phyloP scores from a whole-genome alignment of 2,329 filamentous ascomycete genomes.

The Colletotrichum cereale region DNA sequence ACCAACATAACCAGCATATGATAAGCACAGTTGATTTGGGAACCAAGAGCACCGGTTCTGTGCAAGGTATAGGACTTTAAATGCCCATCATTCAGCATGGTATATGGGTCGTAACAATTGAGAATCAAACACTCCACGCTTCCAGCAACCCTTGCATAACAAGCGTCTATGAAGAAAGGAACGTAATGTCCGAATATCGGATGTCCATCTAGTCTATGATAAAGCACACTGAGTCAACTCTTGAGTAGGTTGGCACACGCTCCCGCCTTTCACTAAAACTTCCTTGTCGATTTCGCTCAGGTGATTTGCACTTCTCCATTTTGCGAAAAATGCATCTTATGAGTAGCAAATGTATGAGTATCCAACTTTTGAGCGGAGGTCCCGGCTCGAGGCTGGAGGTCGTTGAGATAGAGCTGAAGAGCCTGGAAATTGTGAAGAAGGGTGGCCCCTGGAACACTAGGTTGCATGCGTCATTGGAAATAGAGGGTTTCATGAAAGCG shows the following conservation, averaged over 20 bases:
- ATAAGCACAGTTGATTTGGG: not conserved
- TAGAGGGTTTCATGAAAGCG: not conserved
- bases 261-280: no score
- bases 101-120: no score
- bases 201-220: no score
- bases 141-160: no score
- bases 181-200: no score
- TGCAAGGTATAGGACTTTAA: not conserved
- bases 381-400: conserved; percentile 48
- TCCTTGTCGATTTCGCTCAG: no score
- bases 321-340: conserved; percentile 56
- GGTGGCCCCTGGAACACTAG: conserved; percentile 15
- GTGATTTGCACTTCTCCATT: conserved; percentile 46
- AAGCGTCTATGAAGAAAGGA: not conserved
- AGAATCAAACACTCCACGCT: no score
- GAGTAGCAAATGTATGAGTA: conserved; percentile 46
- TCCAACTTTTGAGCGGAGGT: conserved; percentile 2
- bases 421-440: conserved; percentile 49
- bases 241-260: no score
- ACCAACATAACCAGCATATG: not conserved
- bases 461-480: not conserved
- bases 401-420: conserved; percentile 49
- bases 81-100: not conserved
- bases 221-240: no score
- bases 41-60: not conserved